Evolutionary conservation across 352 stramenopile genomes (phyloP).

Genomic region (Globisporangium splendens): DNA sequence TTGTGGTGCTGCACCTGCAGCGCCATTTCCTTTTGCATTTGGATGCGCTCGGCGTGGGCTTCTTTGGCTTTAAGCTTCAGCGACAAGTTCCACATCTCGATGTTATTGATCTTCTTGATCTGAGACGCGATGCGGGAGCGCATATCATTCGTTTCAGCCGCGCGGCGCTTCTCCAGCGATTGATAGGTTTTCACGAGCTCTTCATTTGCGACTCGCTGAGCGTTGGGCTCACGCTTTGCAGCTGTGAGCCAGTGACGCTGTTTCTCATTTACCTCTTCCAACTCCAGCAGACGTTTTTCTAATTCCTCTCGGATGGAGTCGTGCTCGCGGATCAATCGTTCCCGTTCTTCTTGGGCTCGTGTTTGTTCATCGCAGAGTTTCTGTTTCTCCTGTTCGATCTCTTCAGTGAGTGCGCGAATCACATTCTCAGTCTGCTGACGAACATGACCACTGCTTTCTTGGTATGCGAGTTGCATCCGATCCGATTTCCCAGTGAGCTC

Average conservation of each 20-base stretch:
- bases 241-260: conserved; percentile 72
- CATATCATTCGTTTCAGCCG: conserved; percentile 77
- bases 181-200: conserved; percentile 58
- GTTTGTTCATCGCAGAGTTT: conserved; percentile 28
- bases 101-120: conserved; percentile 64
- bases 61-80: conserved; percentile 71
- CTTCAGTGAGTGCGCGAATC: conserved; percentile 32
- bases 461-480: conserved; percentile 41
- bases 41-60: conserved; percentile 42
- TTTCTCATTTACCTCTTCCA: conserved; percentile 33
- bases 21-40: conserved; percentile 41
- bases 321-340: conserved; percentile 47
- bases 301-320: conserved; percentile 32
- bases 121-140: conserved; percentile 65
- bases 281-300: conserved; percentile 26
- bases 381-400: conserved; percentile 30
- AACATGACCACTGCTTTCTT: conserved; percentile 45
- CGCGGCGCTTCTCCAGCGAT: conserved; percentile 66
- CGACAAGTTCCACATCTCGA: conserved; percentile 82
- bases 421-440: conserved; percentile 41
- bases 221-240: conserved; percentile 54
- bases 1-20: conserved; percentile 49
- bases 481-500: conserved; percentile 29
- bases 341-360: conserved; percentile 25
- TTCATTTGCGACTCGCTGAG: conserved; percentile 66